Conservation (phyloP, 441 rosid species). For the Corymbia calophylla region DNA sequence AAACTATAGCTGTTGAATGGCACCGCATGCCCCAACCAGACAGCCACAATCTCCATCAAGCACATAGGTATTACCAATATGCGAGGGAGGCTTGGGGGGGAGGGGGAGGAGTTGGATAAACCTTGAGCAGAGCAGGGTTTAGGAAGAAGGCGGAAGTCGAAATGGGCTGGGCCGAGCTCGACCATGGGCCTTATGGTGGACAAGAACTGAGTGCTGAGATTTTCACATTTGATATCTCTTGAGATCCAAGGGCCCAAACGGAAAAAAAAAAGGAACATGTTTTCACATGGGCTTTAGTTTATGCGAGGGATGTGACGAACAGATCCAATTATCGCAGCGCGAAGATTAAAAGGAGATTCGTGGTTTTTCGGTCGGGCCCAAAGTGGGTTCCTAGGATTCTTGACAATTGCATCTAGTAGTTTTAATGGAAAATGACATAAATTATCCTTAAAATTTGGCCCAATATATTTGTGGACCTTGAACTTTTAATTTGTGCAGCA, state of each 20-base stretch:
- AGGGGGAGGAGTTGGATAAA: background rate
- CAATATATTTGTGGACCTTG: too few relatives aligned
- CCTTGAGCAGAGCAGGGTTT: background rate
- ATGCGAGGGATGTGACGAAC: background rate
- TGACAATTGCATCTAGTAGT: background rate
- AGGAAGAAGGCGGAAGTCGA: background rate
- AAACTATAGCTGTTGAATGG: background rate
- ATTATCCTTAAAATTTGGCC: too few relatives aligned
- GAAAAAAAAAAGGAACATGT: background rate
- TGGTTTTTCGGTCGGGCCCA: too few relatives aligned
- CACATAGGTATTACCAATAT: background rate
- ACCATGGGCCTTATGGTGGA: background rate
- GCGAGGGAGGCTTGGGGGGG: background rate
- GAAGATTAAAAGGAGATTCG: background rate
- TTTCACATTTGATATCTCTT: background rate
- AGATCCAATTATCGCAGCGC: background rate
- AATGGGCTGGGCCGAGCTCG: background rate
- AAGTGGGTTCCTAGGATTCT: background rate
- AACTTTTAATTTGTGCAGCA: too few relatives aligned
- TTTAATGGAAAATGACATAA: background rate
- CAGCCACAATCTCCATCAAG: background rate
- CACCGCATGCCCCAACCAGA: background rate
- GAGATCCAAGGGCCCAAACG: background rate
- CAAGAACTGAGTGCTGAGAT: background rate
- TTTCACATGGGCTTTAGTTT: background rate